These are phyloP conservation scores for Triticum turgidum DNA, from an alignment of 176 grass and related monocot genomes.

Conservation along the genomic window DNA sequence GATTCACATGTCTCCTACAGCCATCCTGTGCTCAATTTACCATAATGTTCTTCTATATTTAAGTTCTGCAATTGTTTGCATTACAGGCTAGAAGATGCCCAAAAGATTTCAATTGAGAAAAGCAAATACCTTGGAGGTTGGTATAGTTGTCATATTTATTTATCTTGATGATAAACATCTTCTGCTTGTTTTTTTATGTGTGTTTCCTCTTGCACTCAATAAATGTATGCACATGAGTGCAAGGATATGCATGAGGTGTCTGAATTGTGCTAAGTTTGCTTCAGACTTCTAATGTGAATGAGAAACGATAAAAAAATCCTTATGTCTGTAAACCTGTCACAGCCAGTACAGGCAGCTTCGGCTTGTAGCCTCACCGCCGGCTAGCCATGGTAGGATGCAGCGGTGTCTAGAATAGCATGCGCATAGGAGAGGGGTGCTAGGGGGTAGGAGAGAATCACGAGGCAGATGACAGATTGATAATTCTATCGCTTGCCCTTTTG, in stretches of 20 bases:
- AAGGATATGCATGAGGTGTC: not conserved
- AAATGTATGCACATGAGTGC: not conserved
- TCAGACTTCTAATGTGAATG: not conserved
- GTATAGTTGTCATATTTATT: not conserved
- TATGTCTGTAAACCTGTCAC: not conserved
- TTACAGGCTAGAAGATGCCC: slow-evolving; percentile 76
- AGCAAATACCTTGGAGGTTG: slow-evolving; percentile 99
- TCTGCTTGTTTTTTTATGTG: not conserved
- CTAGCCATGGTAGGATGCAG: not conserved
- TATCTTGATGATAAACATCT: not conserved
- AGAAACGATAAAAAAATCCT: slow-evolving; percentile 9
- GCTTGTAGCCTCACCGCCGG: not conserved
- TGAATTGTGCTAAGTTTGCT: not conserved
- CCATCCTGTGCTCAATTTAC: slow-evolving; percentile 5
- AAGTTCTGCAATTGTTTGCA: not conserved
- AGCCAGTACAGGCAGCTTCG: not conserved
- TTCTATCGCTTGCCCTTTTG: not conserved
- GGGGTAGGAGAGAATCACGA: not conserved
- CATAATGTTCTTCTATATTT: not conserved
- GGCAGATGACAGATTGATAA: not conserved
- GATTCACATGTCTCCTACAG: slow-evolving; percentile 20
- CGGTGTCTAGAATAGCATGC: not conserved
- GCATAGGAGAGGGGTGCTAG: not conserved
- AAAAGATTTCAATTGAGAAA: slow-evolving; percentile 98
- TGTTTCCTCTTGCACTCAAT: not conserved